Conservation (phyloP, 768 basidiomycete species). For the Fomitopsis pulvina region DNA sequence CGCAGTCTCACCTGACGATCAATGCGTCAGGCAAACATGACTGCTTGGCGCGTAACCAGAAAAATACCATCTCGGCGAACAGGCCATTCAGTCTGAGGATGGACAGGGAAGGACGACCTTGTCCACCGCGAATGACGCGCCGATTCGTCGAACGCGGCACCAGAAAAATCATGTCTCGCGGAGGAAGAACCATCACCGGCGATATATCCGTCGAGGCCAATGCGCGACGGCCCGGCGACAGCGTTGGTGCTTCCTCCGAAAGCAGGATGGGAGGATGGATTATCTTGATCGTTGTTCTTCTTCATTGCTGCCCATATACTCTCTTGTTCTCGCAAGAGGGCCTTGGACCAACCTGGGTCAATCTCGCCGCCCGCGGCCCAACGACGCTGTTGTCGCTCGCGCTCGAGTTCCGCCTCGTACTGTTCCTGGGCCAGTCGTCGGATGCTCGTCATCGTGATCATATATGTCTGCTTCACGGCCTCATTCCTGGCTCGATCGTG, state of each 20-base stretch:
- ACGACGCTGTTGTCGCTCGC: constrained; percentile 1
- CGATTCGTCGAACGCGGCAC: background rate
- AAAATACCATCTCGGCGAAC: background rate
- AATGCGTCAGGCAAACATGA: background rate
- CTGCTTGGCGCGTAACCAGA: background rate
- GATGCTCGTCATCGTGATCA: constrained; percentile 37
- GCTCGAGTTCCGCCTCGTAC: constrained; percentile 14
- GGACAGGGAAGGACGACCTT: background rate
- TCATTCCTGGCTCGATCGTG: background rate
- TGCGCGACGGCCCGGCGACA: constrained; percentile 2
- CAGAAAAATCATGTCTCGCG: background rate
- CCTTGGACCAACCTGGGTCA: background rate
- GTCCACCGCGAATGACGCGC: background rate
- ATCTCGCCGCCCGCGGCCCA: background rate
- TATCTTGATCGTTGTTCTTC: background rate
- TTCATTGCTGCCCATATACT: background rate
- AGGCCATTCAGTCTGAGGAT: background rate
- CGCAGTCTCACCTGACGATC: background rate
- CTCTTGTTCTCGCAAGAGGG: background rate
- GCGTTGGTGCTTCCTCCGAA: background rate
- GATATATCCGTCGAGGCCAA: background rate
- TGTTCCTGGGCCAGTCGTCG: constrained; percentile 39
- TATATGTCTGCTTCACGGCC: constrained; percentile 30
- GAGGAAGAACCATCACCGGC: background rate
- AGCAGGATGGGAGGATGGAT: background rate